Conservation (phyloP, 2,329 filamentous ascomycete species). For the Cladophialophora chaetospira region DNA sequence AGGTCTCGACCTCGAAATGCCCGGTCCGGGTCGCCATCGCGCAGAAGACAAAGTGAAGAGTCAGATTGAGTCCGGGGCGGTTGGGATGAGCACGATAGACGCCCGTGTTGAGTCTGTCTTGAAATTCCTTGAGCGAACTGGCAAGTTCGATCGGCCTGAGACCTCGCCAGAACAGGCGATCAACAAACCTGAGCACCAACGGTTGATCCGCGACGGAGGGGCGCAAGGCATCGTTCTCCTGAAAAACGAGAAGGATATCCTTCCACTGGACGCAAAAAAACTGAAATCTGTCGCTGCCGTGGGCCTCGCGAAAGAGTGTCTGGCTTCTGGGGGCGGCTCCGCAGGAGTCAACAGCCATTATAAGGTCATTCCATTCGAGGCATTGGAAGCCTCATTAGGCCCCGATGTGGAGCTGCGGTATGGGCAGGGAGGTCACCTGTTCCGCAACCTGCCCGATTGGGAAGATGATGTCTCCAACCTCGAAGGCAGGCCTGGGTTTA, state of each 20-base stretch:
- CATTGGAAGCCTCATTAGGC: too few species aligned
- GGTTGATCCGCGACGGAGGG: background rate
- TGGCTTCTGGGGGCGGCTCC: background rate
- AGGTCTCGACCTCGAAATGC: conserved; percentile 50
- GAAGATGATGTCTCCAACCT: too few species aligned
- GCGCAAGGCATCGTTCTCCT: background rate
- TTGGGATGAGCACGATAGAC: conserved; percentile 33
- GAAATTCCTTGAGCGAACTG: background rate
- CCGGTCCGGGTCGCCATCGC: conserved; percentile 42
- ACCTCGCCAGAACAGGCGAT: background rate
- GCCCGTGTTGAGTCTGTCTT: conserved; percentile 18
- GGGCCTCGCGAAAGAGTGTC: background rate
- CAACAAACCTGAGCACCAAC: background rate
- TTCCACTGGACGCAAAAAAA: background rate
- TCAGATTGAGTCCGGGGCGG: too few species aligned
- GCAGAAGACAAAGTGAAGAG: too few species aligned
- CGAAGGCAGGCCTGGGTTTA: too few species aligned
- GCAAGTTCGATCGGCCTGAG: background rate
- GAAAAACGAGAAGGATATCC: background rate
- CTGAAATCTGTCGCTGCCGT: too few species aligned
- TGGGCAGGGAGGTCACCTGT: too few species aligned
- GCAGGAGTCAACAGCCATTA: too few species aligned
- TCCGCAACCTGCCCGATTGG: too few species aligned
- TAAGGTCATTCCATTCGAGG: too few species aligned
- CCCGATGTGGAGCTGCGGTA: too few species aligned